Conservation (phyloP, 2,329 filamentous ascomycete genomes). For the Thielaviopsis musarum region DNA sequence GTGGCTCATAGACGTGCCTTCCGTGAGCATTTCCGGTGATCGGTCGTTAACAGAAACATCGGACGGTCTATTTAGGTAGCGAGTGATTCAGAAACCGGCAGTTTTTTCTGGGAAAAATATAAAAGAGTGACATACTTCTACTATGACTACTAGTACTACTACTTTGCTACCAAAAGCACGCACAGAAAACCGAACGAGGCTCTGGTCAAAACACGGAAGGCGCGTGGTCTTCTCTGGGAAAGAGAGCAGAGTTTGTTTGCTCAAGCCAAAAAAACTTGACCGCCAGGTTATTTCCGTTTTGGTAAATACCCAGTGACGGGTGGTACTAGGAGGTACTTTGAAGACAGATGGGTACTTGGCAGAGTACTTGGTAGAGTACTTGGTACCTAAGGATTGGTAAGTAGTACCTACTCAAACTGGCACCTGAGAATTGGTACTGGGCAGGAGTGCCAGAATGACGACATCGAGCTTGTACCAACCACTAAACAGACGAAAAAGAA, state of each 20-base stretch:
- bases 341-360: background rate
- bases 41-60: background rate
- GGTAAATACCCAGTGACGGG: background rate
- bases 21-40: background rate
- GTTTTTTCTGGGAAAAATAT: background rate
- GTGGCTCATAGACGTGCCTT: background rate
- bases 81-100: background rate
- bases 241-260: background rate
- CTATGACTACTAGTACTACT: too few species aligned
- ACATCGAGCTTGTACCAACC: background rate
- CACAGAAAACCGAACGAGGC: background rate
- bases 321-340: too few species aligned
- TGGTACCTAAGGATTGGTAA: too few species aligned
- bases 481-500: background rate
- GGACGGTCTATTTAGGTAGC: background rate
- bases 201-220: background rate
- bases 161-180: background rate
- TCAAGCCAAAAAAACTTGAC: background rate
- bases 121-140: background rate
- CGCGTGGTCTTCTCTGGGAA: background rate
- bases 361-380: too few species aligned
- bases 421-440: too few species aligned
- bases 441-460: too few species aligned
- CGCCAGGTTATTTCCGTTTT: background rate
- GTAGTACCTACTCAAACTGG: too few species aligned